Percentiles rank a stretch among this genome's conserved stretches.
Evolutionary conservation across 2,329 filamentous ascomycete species (phyloP).

Genomic region (Colletotrichum godetiae): DNA sequence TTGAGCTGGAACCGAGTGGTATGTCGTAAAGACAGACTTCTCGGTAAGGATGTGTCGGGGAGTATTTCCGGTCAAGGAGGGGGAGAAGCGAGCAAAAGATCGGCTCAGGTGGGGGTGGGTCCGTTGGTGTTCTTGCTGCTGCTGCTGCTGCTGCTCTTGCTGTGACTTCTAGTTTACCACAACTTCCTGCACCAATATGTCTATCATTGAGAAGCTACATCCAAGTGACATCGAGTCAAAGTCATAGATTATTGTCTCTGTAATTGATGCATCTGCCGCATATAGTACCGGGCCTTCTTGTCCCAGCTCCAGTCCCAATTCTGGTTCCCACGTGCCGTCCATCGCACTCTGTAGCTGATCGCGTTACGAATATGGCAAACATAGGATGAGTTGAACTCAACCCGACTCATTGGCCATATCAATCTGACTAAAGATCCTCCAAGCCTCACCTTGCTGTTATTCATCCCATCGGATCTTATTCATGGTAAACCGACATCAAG

Average conservation of each 20-base stretch:
- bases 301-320: background rate
- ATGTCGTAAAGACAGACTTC: too few relatives aligned
- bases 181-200: background rate
- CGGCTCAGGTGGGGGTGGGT: constrained; percentile 30
- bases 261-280: background rate
- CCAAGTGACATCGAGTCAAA: background rate
- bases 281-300: background rate
- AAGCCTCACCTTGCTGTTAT: background rate
- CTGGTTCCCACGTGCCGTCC: background rate
- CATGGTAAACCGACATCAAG: background rate
- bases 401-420: background rate
- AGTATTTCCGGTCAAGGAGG: background rate
- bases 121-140: background rate
- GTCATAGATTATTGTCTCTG: background rate
- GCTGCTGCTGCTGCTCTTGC: background rate
- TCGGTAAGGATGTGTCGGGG: too few relatives aligned
- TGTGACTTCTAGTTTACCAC: background rate
- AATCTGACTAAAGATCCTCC: background rate
- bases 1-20: background rate
- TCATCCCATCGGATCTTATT: too few relatives aligned
- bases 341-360: background rate
- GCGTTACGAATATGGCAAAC: background rate
- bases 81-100: background rate
- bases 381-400: background rate
- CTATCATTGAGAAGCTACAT: background rate